Evolutionary conservation across 1,139 yeast species (phyloP), one percentile per base, ranked within the genome.

Genomic region (Geotrichum histeridarum): DNA sequence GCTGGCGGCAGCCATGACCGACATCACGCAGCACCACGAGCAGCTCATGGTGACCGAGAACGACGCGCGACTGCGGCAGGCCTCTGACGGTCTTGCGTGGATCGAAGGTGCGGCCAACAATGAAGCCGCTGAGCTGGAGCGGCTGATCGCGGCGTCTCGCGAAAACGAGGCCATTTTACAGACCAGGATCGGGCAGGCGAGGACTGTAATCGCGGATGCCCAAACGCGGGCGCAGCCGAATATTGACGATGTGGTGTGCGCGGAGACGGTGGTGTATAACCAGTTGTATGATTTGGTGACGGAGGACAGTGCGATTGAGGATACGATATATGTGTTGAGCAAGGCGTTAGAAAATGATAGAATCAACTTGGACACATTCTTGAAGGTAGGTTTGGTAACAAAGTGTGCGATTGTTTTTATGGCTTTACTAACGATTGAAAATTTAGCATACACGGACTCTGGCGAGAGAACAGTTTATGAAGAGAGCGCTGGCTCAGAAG

Each of bases 41-140:
- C 59, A 58, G 37, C 45, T 53, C 8, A 38, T 50, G 56, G 47
- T 54, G 12, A 54, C 42, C 45, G 57, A 11, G 63, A 63, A 96
- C 63, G 96, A 87, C 68, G 96, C 96, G 0, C 77, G 93, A 48
- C 73, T 93, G 55, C 88, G n/a, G 50, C 61, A 43, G 36, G 58
- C 46, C 46, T 44, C 33, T 14, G 58, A 57, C 18, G 61, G 67
- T 27, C 61, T 70, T 43, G 57, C 56, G 30, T 66, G 70, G 65
- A 60, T 68, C 52, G 67, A 66, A 35, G 48, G 53, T 2, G 62
- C 69, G 9, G 57, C 68, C 22, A 54, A 55, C 1, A 95, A 0
- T 86, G 97, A 0, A 91, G 90, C 62, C 77, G 95, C 64, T 81
- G 85, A 41, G 83, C 95, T 1, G 84, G 84, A n/a, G 86, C 88